Evolutionary conservation across 768 basidiomycete species (phyloP).

Genomic region (Tulasnella sp.): DNA sequence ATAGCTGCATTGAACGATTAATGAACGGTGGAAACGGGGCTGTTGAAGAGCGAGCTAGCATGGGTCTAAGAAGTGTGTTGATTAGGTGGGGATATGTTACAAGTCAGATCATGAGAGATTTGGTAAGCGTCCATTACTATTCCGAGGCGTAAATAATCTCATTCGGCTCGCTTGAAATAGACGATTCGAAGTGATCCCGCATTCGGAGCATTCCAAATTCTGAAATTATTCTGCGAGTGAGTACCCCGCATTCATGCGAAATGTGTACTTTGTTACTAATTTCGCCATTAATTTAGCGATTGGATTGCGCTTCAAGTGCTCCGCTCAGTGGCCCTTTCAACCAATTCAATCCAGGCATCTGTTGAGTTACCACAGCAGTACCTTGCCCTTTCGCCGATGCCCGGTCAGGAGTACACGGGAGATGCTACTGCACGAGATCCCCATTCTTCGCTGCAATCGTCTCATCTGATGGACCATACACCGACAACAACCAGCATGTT

Average conservation of each 20-base stretch:
- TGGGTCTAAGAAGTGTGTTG: constrained; percentile 77
- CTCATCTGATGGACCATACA: constrained; percentile 57
- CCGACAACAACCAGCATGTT: constrained; percentile 87
- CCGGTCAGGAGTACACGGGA: constrained; percentile 64
- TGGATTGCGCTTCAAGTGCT: constrained; percentile 87
- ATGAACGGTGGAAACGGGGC: constrained; percentile 50
- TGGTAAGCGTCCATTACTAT: constrained; percentile 38
- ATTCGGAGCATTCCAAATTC: constrained; percentile 83
- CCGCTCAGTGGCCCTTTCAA: constrained; percentile 73
- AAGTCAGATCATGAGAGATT: constrained; percentile 82
- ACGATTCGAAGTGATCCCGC: constrained; percentile 87
- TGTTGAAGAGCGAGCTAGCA: constrained; percentile 60
- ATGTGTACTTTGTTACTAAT: too few relatives aligned
- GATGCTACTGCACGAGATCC: constrained; percentile 25
- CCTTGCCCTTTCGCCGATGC: constrained; percentile 79
- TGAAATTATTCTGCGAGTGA: constrained; percentile 83
- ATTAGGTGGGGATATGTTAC: constrained; percentile 91
- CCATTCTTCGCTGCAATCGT: background rate
- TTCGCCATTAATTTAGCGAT: constrained; percentile 59
- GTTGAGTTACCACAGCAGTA: constrained; percentile 68
- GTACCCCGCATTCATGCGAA: constrained; percentile 28
- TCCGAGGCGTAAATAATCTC: background rate
- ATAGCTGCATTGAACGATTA: constrained; percentile 73
- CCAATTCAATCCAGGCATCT: constrained; percentile 82
- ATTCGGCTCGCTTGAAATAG: constrained; percentile 27